Base-by-base conservation (phyloP, 805 yeast species). In the Jamesozyma piceae region DNA sequence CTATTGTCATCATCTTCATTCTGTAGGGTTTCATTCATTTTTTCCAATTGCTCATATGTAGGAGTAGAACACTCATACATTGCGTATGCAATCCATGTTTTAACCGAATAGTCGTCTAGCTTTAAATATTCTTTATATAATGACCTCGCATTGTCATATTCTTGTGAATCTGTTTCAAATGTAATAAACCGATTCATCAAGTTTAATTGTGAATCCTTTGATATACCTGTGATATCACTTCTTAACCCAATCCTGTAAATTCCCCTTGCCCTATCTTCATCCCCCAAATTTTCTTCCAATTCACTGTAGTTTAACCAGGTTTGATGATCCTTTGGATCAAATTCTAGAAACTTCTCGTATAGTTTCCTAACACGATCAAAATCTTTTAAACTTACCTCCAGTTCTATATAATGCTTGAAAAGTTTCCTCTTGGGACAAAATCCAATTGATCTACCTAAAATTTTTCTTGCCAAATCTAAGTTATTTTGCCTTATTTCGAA, bases 341-440 rank as follows among this genome's bases (percentile, higher is more conserved):
- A 55, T 1, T 68, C 54, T 6, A 67, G 47, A 64, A 73, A 75
- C 53, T 76, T 79, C 49, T 80, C 84, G 57, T 77, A 87, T 3
- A 92, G 54, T 56, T 66, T 77, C 27, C 97, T 65, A 6, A 82
- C 88, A 29, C 96, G 64, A 46, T 82, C 94, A 68, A 83, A 83
- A 52, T 88, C 92, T 30, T 82, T 83, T 37, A 89, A 58, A 41
- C 69, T 65, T 31, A 66, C 66, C 56, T 90, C 97, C 29, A 88
- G 49, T 1, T 64, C 67, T 37, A 90, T 80, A 61, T 92, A 92
- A 46, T 68, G 69, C 47, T 65, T 66, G 55, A 81, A 78, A 0
- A 85, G 60, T 41, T 75, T 75, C 1, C 63, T 66, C 53, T 78
- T 80, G 0, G 86, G 82, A 35, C 74, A 71, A 37, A 69, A 63